phyloP scores from a whole-genome alignment of 1,139 yeast genomes.

The Yamadazyma diddensiae region DNA sequence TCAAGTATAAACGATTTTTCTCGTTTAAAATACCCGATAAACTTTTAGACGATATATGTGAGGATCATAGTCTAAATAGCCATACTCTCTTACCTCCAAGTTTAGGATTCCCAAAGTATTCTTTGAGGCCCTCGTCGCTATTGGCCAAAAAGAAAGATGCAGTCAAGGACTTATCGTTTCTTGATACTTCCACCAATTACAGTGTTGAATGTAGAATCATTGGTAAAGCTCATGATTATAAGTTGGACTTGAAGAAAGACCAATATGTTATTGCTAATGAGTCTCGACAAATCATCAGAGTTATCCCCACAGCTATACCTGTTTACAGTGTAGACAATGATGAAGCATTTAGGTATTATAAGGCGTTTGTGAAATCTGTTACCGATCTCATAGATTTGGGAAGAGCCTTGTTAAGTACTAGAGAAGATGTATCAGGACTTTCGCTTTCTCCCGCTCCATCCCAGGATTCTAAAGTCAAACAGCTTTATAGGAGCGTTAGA shows the following conservation, averaged over 20 bases:
- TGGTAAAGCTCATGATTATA: conserved; percentile 40
- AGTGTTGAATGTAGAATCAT: conserved; percentile 43
- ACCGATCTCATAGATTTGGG: conserved; percentile 32
- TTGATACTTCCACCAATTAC: conserved; percentile 38
- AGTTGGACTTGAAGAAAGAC: conserved; percentile 19
- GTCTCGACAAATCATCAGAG: conserved; percentile 31
- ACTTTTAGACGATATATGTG: conserved; percentile 41
- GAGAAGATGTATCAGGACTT: conserved; percentile 9
- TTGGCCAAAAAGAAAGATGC: conserved; percentile 20
- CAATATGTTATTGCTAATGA: conserved; percentile 41
- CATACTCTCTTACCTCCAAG: conserved; percentile 42
- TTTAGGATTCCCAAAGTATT: conserved; percentile 30
- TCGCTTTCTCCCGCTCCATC: conserved; percentile 16
- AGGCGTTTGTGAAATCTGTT: conserved; percentile 36
- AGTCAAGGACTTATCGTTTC: conserved; percentile 34
- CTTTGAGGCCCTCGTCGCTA: conserved; percentile 22
- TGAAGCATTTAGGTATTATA: conserved; percentile 28
- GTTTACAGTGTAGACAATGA: conserved; percentile 19
- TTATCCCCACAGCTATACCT: conserved; percentile 30
- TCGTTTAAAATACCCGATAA: conserved; percentile 43
- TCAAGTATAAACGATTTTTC: conserved; percentile 42
- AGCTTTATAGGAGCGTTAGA: conserved; percentile 22
- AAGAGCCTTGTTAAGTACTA: conserved; percentile 15
- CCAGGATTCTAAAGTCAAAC: conserved; percentile 27
- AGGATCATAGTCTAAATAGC: conserved; percentile 29